Conservation (phyloP, 2,329 filamentous ascomycete species). For the Colletotrichum cereale region DNA sequence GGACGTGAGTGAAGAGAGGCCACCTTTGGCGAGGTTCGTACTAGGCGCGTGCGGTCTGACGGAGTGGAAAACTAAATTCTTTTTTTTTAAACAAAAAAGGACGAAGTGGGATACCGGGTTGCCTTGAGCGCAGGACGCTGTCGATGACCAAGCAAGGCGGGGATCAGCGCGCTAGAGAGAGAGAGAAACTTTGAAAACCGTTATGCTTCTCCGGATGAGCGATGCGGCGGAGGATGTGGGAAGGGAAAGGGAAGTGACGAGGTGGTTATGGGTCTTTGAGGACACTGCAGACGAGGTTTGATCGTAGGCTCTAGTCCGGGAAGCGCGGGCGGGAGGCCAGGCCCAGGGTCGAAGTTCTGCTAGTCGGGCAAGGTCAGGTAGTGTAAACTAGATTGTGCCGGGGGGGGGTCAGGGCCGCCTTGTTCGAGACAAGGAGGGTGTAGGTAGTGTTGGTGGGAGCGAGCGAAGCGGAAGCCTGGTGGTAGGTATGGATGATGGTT, state of each 20-base stretch:
- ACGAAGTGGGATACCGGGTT: slow-evolving; percentile 21
- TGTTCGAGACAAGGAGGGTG: slow-evolving; percentile 27
- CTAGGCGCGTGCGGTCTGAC: slow-evolving; percentile 12
- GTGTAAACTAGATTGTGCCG: not conserved
- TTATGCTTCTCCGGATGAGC: not conserved
- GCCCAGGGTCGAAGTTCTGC: slow-evolving; percentile 13
- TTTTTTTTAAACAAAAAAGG: slow-evolving; percentile 30
- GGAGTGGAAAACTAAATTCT: slow-evolving; percentile 20
- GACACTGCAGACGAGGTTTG: slow-evolving; percentile 13
- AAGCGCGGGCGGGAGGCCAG: slow-evolving; percentile 34
- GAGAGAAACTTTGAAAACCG: not conserved
- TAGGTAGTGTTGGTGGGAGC: slow-evolving; percentile 19
- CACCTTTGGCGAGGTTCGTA: slow-evolving; percentile 26
- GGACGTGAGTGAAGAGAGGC: slow-evolving; percentile 9
- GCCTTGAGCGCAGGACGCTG: slow-evolving; percentile 5
- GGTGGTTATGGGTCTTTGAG: not conserved
- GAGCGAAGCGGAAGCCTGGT: slow-evolving; percentile 21
- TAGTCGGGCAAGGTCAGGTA: not conserved
- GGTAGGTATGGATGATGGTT: slow-evolving; percentile 15
- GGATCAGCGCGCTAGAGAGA: not conserved
- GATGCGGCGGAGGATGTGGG: slow-evolving; percentile 11
- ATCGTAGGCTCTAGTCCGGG: slow-evolving; percentile 33
- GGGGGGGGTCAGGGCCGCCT: slow-evolving; percentile 28
- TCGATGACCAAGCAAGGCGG: slow-evolving; percentile 34
- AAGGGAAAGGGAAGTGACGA: not conserved